phyloP scores from a whole-genome alignment of 106 monocot genomes.

The Dendrobium huoshanense region DNA sequence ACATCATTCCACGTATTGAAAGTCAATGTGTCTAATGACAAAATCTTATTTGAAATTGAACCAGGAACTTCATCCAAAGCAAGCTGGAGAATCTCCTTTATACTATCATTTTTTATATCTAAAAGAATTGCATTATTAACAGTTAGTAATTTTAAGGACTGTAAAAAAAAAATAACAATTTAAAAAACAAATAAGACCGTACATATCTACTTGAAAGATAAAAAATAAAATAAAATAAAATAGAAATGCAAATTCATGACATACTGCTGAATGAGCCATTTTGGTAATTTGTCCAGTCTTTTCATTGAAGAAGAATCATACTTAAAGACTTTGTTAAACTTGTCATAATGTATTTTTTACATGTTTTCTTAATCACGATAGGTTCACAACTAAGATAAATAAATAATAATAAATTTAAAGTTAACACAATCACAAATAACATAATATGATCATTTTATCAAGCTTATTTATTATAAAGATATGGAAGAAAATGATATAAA shows the following conservation, averaged over 20 bases:
- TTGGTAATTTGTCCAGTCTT: conserved; percentile 97
- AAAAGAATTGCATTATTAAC: conserved; percentile 76
- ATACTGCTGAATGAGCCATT: conserved; percentile 76
- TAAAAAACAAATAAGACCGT: background rate
- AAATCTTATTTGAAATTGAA: conserved; percentile 30
- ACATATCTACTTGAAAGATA: too few relatives aligned
- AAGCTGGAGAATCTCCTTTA: conserved; percentile 59
- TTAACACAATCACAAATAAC: too few relatives aligned
- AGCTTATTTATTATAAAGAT: too few relatives aligned
- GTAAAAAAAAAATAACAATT: conserved; percentile 9
- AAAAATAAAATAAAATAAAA: background rate
- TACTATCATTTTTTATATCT: conserved; percentile 64
- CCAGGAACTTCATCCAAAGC: conserved; percentile 39
- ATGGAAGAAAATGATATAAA: too few relatives aligned
- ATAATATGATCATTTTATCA: too few relatives aligned
- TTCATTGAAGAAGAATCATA: conserved; percentile 90
- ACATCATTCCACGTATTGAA: conserved; percentile 94
- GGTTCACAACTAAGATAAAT: too few relatives aligned
- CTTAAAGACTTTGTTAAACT: conserved; percentile 79
- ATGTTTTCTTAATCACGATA: too few relatives aligned
- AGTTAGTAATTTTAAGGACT: conserved; percentile 90
- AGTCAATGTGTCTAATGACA: conserved; percentile 63
- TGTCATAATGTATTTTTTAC: conserved; percentile 6
- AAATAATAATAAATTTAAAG: too few relatives aligned
- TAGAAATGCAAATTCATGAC: background rate